phyloP scores from a whole-genome alignment of 495 filamentous ascomycete species.

The Penicillium crystallinum region DNA sequence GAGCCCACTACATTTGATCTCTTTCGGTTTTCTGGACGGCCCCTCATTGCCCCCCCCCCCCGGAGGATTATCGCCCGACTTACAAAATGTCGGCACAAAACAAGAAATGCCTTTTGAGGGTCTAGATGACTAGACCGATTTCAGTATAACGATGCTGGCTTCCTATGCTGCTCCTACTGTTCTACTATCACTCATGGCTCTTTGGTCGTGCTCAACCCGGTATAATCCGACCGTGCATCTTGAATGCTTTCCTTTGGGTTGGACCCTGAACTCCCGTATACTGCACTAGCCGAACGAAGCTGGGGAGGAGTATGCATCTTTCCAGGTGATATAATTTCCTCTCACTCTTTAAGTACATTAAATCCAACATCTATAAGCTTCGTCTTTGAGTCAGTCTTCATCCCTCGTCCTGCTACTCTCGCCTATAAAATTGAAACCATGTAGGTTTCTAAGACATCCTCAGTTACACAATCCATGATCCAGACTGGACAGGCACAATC shows the following conservation, averaged over 20 bases:
- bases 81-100: conserved; percentile 7
- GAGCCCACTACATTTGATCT: conserved; percentile 9
- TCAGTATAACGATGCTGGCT: neutral
- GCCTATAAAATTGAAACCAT: neutral
- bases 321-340: neutral
- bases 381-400: neutral
- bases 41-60: conserved; percentile 8
- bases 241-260: neutral
- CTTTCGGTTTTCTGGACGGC: conserved; percentile 7
- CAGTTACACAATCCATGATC: conserved; percentile 19
- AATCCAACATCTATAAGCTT: neutral
- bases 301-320: neutral
- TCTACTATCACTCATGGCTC: neutral
- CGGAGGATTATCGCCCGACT: conserved; percentile 9
- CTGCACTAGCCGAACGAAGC: conserved; percentile 8
- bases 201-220: conserved; percentile 4
- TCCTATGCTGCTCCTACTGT: neutral
- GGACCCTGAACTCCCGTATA: neutral
- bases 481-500: conserved; percentile 2
- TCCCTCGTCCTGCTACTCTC: neutral
- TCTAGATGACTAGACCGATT: neutral
- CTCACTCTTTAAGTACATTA: neutral
- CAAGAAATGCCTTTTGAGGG: conserved; percentile 4
- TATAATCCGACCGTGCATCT: conserved; percentile 16
- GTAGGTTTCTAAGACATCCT: conserved; percentile 15